Evolutionary conservation across 352 stramenopile species (phyloP).

Genomic region (Phytophthora pinifolia): DNA sequence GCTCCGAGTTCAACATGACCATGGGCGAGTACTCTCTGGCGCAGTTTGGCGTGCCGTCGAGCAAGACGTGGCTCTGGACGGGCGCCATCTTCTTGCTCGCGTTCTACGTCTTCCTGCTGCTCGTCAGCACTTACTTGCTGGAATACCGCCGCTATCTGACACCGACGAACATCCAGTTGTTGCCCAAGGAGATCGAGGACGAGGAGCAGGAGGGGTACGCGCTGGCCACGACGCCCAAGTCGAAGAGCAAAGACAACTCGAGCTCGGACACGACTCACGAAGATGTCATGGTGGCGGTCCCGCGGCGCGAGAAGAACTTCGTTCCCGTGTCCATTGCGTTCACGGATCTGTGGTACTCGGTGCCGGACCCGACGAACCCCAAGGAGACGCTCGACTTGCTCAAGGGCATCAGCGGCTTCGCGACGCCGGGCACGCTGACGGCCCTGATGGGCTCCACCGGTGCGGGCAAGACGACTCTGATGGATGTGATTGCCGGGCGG

Average conservation of each 20-base stretch:
- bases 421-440: slow-evolving; percentile 74
- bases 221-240: slow-evolving; percentile 11
- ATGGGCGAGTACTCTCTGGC: slow-evolving; percentile 39
- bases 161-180: slow-evolving; percentile 10
- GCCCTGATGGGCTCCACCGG: slow-evolving; percentile 78
- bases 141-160: slow-evolving; percentile 27
- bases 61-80: slow-evolving; percentile 41
- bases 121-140: slow-evolving; percentile 30
- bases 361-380: slow-evolving; percentile 28
- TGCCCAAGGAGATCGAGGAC: slow-evolving; percentile 19
- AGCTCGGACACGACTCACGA: slow-evolving; percentile 20
- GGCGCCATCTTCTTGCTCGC: slow-evolving; percentile 27
- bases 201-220: slow-evolving; percentile 14
- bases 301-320: slow-evolving; percentile 22
- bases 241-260: slow-evolving; percentile 11
- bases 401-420: slow-evolving; percentile 41
- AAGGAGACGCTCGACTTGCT: slow-evolving; percentile 38
- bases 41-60: slow-evolving; percentile 40
- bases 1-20: slow-evolving; percentile 21
- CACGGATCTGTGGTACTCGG: slow-evolving; percentile 38
- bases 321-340: slow-evolving; percentile 31
- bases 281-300: slow-evolving; percentile 16
- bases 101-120: slow-evolving; percentile 36
- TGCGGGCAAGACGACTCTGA: slow-evolving; percentile 47
- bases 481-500: slow-evolving; percentile 19